Evolutionary conservation across 805 yeast genomes (phyloP).

Genomic region (Ogataea zsoltii): DNA sequence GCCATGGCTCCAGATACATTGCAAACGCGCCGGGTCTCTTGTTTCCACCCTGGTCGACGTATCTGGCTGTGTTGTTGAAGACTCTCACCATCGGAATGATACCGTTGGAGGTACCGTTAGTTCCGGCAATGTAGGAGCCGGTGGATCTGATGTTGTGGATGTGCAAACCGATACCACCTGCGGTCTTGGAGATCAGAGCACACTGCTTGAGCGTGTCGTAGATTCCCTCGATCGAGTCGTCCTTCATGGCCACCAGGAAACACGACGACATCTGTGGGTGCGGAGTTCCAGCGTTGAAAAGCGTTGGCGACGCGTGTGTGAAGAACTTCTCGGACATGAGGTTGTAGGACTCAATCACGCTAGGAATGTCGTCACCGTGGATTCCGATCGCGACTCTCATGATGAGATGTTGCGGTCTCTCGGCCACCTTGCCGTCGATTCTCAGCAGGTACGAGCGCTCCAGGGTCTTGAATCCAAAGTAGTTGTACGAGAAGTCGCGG

Average conservation of each 20-base stretch:
- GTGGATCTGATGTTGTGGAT: slow-evolving; percentile 60
- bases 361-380: slow-evolving; percentile 53
- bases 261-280: slow-evolving; percentile 62
- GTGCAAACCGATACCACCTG: slow-evolving; percentile 66
- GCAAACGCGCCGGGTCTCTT: slow-evolving; percentile 69
- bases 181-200: slow-evolving; percentile 62
- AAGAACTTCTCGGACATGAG: slow-evolving; percentile 59
- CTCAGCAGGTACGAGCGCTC: slow-evolving; percentile 59
- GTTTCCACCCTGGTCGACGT: slow-evolving; percentile 67
- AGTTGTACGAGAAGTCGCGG: slow-evolving; percentile 62
- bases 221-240: slow-evolving; percentile 63
- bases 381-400: slow-evolving; percentile 66
- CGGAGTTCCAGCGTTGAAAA: slow-evolving; percentile 64
- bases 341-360: slow-evolving; percentile 56
- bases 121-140: slow-evolving; percentile 62
- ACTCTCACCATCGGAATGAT: slow-evolving; percentile 64
- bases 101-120: slow-evolving; percentile 64
- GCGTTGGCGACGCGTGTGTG: slow-evolving; percentile 64
- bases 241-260: slow-evolving; percentile 63
- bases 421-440: slow-evolving; percentile 57
- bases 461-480: slow-evolving; percentile 61
- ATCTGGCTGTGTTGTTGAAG: slow-evolving; percentile 62
- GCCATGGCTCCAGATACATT: slow-evolving; percentile 64
- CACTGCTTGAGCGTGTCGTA: slow-evolving; percentile 61
- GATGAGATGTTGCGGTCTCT: slow-evolving; percentile 60